Conservation (phyloP, 768 basidiomycete species). For the Lentinula edodes region DNA sequence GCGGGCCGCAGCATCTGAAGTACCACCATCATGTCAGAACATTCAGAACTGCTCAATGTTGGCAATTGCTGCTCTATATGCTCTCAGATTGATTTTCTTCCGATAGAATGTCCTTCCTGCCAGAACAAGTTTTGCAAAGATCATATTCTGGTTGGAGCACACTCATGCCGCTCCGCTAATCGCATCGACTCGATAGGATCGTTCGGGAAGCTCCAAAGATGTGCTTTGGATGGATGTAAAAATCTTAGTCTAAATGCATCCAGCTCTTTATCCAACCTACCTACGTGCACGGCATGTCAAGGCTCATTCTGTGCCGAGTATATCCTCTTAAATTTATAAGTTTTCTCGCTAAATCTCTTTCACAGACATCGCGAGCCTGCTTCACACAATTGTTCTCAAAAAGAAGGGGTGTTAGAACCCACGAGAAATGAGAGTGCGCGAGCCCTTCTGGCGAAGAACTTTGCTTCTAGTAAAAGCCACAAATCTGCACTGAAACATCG, state of each 20-base stretch:
- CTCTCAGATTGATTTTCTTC: conserved; percentile 66
- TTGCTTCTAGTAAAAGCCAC: conserved; percentile 25
- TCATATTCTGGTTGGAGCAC: conserved; percentile 57
- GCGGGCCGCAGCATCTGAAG: neutral
- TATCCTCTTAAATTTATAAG: conserved; percentile 11
- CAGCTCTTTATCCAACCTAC: conserved; percentile 18
- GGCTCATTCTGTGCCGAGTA: conserved; percentile 64
- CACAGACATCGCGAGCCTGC: conserved; percentile 62
- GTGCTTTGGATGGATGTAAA: conserved; percentile 44
- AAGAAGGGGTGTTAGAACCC: conserved; percentile 11
- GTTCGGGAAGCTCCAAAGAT: conserved; percentile 34
- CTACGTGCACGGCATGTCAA: conserved; percentile 47
- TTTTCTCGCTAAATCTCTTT: conserved; percentile 10
- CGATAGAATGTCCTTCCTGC: conserved; percentile 61
- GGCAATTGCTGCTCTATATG: conserved; percentile 71
- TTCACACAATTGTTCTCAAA: conserved; percentile 48
- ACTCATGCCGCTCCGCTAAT: conserved; percentile 39
- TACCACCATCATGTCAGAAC: conserved; percentile 15
- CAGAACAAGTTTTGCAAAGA: conserved; percentile 52
- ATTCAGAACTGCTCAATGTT: conserved; percentile 23
- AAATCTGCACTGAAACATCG: conserved; percentile 11
- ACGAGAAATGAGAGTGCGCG: conserved; percentile 44
- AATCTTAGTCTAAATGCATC: conserved; percentile 43
- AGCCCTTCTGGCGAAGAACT: conserved; percentile 48
- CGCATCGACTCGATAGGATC: neutral